These are phyloP conservation scores for Pyrenochaeta sp. DNA, from an alignment of 2,329 filamentous ascomycete genomes.

Conservation along the genomic window DNA sequence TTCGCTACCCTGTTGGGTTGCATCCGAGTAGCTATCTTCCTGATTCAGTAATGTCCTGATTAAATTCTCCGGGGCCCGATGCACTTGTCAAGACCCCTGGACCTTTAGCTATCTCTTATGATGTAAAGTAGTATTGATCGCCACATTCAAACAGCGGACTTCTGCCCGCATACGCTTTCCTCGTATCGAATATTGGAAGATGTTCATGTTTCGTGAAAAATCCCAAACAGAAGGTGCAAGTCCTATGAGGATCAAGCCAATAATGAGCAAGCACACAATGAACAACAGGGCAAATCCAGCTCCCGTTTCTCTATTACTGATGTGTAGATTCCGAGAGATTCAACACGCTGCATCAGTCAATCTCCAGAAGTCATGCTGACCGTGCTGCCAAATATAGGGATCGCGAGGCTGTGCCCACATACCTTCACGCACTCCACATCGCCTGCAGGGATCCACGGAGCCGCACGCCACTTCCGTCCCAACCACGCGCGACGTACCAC, in stretches of 20 bases:
- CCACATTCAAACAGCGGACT: neutral
- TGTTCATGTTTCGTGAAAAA: neutral
- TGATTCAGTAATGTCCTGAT: constrained; percentile 2
- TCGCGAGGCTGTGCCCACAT: constrained; percentile 16
- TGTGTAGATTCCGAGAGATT: no score
- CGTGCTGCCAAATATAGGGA: constrained; percentile 14
- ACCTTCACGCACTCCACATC: neutral
- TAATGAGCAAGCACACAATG: neutral
- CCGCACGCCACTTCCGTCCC: constrained; percentile 27
- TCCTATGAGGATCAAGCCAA: neutral
- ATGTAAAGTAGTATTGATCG: constrained; percentile 1
- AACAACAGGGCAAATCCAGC: neutral
- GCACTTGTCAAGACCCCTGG: neutral
- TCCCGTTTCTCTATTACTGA: no score
- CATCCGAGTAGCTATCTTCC: constrained; percentile 1
- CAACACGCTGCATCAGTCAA: neutral
- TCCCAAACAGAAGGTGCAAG: neutral
- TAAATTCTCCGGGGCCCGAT: constrained; percentile 10
- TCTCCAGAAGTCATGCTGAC: constrained; percentile 3
- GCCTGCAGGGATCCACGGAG: constrained; percentile 11
- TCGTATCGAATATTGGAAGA: neutral
- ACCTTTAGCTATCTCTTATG: neutral
- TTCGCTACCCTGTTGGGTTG: constrained; percentile 6
- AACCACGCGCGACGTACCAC: neutral
- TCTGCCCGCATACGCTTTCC: neutral